Evolutionary conservation across 2,329 filamentous ascomycete species (phyloP).

Genomic region (Aspergillus carbonarius): DNA sequence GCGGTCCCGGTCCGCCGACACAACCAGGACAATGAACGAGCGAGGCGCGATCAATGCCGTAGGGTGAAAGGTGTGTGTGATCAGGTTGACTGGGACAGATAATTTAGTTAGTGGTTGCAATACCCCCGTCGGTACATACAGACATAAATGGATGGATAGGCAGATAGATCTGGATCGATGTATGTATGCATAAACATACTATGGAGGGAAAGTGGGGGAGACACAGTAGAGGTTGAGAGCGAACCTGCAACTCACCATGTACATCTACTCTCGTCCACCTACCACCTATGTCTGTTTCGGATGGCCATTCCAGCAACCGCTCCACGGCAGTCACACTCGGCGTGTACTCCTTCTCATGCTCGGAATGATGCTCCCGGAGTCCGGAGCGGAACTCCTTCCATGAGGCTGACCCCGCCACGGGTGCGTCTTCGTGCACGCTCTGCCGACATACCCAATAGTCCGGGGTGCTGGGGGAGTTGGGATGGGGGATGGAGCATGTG

Average conservation of each 20-base stretch:
- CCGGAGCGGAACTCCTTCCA: slow-evolving; percentile 41
- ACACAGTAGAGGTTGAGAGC: neutral
- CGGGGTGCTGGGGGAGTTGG: neutral
- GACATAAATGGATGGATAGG: too few relatives aligned
- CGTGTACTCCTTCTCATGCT: slow-evolving; percentile 44
- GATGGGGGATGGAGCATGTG: neutral
- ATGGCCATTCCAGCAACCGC: slow-evolving; percentile 30
- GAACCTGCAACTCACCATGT: slow-evolving; percentile 22
- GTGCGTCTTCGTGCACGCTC: slow-evolving; percentile 35
- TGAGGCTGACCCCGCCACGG: slow-evolving; percentile 34
- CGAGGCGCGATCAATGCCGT: slow-evolving; percentile 32
- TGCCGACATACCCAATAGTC: slow-evolving; percentile 45
- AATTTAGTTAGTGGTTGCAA: neutral
- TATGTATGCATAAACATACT: neutral
- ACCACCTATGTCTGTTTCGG: slow-evolving; percentile 14
- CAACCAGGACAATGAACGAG: slow-evolving; percentile 33
- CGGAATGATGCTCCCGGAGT: slow-evolving; percentile 38
- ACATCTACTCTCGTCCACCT: slow-evolving; percentile 27
- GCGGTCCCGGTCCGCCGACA: slow-evolving; percentile 26
- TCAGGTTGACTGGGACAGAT: slow-evolving; percentile 30
- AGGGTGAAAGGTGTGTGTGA: slow-evolving; percentile 39
- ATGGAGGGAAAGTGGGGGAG: neutral
- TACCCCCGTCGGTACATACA: too few relatives aligned
- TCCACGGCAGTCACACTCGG: slow-evolving; percentile 35
- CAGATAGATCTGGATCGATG: too few relatives aligned